Percentiles rank a stretch among this genome's conserved stretches.
Evolutionary conservation across 2,329 filamentous ascomycete species (phyloP).

Genomic region (Aspergillus sp.): DNA sequence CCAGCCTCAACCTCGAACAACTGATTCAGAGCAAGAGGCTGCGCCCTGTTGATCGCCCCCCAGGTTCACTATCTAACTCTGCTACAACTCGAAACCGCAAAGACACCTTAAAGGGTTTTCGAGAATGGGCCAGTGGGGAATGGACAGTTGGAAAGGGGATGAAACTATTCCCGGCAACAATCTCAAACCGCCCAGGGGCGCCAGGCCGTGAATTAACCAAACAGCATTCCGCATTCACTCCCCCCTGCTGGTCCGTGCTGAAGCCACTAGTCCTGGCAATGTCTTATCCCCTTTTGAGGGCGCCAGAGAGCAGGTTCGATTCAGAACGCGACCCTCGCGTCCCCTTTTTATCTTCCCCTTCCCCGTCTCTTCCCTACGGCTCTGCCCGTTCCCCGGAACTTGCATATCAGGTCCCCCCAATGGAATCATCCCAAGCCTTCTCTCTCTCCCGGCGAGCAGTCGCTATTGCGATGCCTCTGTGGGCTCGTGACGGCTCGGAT

Average conservation of each 20-base stretch:
- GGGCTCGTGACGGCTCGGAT: background rate
- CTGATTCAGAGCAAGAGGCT: background rate
- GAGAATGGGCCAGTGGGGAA: background rate
- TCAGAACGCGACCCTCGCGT: background rate
- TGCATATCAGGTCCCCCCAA: background rate
- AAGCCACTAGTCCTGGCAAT: background rate
- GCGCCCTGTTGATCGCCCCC: background rate
- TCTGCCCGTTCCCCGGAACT: background rate
- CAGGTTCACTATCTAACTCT: background rate
- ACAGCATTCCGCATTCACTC: background rate
- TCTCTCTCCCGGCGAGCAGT: background rate
- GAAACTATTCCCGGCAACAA: background rate
- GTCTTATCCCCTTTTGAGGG: conserved; percentile 1
- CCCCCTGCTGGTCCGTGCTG: background rate
- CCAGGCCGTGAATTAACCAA: background rate
- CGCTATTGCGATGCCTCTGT: background rate
- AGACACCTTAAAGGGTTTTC: background rate
- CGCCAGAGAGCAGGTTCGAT: background rate
- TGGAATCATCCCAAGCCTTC: background rate
- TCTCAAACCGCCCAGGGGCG: background rate
- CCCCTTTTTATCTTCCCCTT: background rate
- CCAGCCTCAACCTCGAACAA: background rate
- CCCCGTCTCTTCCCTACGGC: background rate
- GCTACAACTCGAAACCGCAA: background rate
- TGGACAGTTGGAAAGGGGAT: background rate